These are phyloP conservation scores for Forsythia suspensa DNA, from an alignment of 257 asterid species.

Conservation along the genomic window DNA sequence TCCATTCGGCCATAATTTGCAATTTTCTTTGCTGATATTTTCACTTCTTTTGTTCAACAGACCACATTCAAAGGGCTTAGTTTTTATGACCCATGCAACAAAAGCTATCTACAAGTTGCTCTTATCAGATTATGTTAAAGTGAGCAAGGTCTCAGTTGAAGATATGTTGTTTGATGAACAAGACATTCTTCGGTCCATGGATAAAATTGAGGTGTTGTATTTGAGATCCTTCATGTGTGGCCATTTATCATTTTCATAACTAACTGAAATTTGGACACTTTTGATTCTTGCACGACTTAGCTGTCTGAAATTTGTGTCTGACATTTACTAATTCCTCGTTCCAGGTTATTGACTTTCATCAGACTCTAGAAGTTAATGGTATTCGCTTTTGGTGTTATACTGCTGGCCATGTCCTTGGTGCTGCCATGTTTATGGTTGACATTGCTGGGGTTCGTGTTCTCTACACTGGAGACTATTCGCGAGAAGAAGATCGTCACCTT, in stretches of 20 bases:
- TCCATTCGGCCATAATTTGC: slow-evolving; percentile 13
- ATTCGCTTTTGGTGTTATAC: slow-evolving; percentile 99
- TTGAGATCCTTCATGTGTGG: slow-evolving; percentile 5
- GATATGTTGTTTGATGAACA: slow-evolving; percentile 91
- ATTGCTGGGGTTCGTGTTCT: slow-evolving; percentile 98
- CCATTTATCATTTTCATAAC: background rate
- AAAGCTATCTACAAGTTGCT: slow-evolving; percentile 94
- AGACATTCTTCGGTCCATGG: slow-evolving; percentile 83
- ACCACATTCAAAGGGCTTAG: slow-evolving; percentile 89
- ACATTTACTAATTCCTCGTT: slow-evolving; percentile 11
- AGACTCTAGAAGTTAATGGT: slow-evolving; percentile 90
- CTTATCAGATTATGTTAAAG: slow-evolving; percentile 89
- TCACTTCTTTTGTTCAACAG: slow-evolving; percentile 39
- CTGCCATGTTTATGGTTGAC: slow-evolving; percentile 99
- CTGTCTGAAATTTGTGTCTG: background rate
- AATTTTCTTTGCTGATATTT: slow-evolving; percentile 21
- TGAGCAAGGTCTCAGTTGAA: slow-evolving; percentile 97
- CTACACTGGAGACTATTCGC: slow-evolving; percentile 96
- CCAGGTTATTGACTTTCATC: slow-evolving; percentile 98
- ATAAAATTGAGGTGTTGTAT: slow-evolving; percentile 79
- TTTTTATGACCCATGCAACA: slow-evolving; percentile 97
- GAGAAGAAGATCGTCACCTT: slow-evolving; percentile 97
- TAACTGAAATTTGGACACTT: background rate
- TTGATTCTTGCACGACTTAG: background rate
- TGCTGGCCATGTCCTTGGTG: slow-evolving; percentile 99